Base-by-base conservation (phyloP, 164 flowering plant species). In the Annona cherimola region DNA sequence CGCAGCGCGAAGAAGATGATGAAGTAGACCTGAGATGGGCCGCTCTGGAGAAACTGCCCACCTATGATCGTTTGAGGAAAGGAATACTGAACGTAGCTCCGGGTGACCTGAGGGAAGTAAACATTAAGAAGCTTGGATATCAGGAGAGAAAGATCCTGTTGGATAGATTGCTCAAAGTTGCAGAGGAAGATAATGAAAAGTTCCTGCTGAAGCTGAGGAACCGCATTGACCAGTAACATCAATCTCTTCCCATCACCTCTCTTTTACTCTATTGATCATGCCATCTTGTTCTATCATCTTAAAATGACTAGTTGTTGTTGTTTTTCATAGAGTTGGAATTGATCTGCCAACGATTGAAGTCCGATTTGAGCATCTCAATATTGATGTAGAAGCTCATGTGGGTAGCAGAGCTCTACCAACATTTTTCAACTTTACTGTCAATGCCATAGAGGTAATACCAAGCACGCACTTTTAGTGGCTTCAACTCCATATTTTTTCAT, bases 11-110 rank as follows among this genome's bases (percentile, higher is more conserved):
- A 72, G 89, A 85, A 72, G 89, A 90, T 42, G 93, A 92, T 55
- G 94, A 92, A 72, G 97, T 90, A 68, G 97, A 90, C 35, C 82
- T 92, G 1, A 88, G 74, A 76, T 89, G 97, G 97, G 97, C 94
- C 43, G 86, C 92, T 14, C 81, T 92, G 1, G 88, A 92, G 76
- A 89, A 83, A 54, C 83, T 92, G 4, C 93, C 95, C 0, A 92
- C 97, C 3, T 86, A 79, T 61, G 82, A 83, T 73, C 83, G 95
- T 19, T 61, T 90, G 45, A 86, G 81, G 84, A 92, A 80, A 80
- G 95, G 91, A 19, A 65, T 92, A 12, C 12, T 90, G 46, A 70
- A 80, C 5, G 84, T 79, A 6, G 73, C 84, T 1, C 66, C 66
- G 2, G 90, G 89, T 3, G 79, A 70, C 2, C 70, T 71, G 7